These are phyloP conservation scores for Rhizopus delemar DNA, from an alignment of 371 early-diverging fungal species.

Conservation along the genomic window DNA sequence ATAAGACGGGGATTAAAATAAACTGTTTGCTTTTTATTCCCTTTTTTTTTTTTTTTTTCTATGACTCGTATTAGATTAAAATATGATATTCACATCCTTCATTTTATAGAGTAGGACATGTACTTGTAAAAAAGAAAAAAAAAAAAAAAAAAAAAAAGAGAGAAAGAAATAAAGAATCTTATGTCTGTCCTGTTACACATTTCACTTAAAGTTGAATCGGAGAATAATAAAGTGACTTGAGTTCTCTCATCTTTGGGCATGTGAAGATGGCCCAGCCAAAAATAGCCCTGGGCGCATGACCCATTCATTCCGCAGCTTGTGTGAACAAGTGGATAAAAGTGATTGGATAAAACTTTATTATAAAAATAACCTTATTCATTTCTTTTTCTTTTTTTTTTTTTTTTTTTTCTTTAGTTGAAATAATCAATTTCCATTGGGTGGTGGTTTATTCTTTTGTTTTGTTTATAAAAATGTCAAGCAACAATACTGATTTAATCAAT, in stretches of 20 bases:
- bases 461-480: slow-evolving; percentile 9
- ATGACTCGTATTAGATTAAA: too few species aligned
- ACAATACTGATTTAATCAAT: slow-evolving; percentile 21
- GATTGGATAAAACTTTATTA: background rate
- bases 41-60: background rate
- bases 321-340: background rate
- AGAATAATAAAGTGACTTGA: background rate
- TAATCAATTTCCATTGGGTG: slow-evolving; percentile 50
- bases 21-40: background rate
- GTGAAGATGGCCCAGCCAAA: background rate
- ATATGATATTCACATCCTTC: too few species aligned
- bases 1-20: background rate
- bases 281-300: background rate
- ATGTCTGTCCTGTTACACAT: too few species aligned
- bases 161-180: too few species aligned
- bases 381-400: slow-evolving; percentile 24
- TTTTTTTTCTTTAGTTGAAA: slow-evolving; percentile 22
- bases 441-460: slow-evolving; percentile 20
- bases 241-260: too few species aligned
- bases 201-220: too few species aligned
- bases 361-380: background rate
- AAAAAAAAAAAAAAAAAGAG: too few species aligned
- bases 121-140: too few species aligned
- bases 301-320: background rate
- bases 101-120: too few species aligned